Evolutionary conservation across 495 filamentous ascomycete genomes (phyloP).

Genomic region (Apiosordaria backusii): DNA sequence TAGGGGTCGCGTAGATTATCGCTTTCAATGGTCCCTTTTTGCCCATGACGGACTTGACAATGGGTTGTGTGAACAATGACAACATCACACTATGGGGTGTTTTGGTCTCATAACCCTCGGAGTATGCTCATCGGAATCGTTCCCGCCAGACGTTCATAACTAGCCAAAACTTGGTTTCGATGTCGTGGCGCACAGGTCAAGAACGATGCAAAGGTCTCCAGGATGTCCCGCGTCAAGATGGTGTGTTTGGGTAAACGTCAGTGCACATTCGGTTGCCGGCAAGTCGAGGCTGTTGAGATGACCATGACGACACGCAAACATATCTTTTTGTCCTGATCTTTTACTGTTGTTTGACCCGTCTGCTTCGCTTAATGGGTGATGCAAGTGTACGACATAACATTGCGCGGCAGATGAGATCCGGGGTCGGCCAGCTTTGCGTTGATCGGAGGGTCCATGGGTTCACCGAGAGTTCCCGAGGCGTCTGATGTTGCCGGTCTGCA

Average conservation of each 20-base stretch:
- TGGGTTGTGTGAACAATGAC: not conserved
- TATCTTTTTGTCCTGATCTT: not conserved
- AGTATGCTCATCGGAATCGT: slow-evolving; percentile 9
- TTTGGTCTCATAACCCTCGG: no score
- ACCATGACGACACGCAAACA: not conserved
- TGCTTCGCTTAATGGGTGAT: not conserved
- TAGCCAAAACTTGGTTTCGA: not conserved
- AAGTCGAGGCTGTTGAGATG: not conserved
- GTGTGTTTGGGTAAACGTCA: slow-evolving; percentile 5
- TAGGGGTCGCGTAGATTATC: slow-evolving; percentile 8
- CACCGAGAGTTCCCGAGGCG: not conserved
- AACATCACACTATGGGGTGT: no score
- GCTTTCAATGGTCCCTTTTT: not conserved
- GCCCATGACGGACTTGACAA: not conserved
- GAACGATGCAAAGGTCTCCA: not conserved
- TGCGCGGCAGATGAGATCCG: not conserved
- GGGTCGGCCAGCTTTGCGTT: not conserved
- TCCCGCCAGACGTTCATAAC: not conserved
- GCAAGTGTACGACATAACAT: not conserved
- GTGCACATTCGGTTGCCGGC: slow-evolving; percentile 5
- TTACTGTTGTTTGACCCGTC: not conserved
- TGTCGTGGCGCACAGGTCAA: not conserved
- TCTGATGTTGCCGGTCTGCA: not conserved
- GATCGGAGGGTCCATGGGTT: not conserved
- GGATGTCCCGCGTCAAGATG: not conserved